These are phyloP conservation scores for Drosera spatulata DNA, from an alignment of 179 eudicot genomes.

Conservation along the genomic window DNA sequence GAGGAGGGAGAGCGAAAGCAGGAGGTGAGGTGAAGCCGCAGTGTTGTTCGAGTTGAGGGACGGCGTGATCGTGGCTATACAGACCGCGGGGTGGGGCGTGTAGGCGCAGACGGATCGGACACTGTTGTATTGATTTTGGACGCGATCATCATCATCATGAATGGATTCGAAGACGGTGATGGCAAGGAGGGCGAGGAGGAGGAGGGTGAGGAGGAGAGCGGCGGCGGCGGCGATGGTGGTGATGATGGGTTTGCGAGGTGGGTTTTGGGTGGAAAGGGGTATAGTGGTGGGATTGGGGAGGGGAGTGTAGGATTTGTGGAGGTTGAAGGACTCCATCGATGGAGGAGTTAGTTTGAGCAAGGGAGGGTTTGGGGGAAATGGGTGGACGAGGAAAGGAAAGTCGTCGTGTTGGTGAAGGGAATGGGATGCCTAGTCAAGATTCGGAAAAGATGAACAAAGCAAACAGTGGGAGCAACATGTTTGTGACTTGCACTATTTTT, in stretches of 20 bases:
- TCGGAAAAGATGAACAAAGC: no score
- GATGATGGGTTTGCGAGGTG: constrained; percentile 36
- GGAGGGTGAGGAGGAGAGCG: constrained; percentile 22
- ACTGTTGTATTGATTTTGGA: constrained; percentile 16
- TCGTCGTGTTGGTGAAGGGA: no score
- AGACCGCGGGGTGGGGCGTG: constrained; percentile 39
- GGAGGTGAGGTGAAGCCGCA: constrained; percentile 16
- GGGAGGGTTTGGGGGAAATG: no score
- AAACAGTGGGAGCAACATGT: no score
- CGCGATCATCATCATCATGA: constrained; percentile 4
- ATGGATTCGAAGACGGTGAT: constrained; percentile 7
- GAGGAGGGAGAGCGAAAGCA: constrained; percentile 30
- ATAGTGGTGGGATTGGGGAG: constrained; percentile 28
- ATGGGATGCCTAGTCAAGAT: no score
- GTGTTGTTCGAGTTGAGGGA: constrained; percentile 10
- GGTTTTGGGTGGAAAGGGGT: neutral
- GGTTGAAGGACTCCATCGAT: constrained; percentile 57
- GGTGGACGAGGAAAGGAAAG: no score
- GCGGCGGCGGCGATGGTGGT: constrained; percentile 23
- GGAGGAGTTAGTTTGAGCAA: no score
- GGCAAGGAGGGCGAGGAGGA: constrained; percentile 27
- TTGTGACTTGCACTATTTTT: no score
- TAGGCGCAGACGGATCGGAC: constrained; percentile 42
- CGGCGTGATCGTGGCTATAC: constrained; percentile 18
- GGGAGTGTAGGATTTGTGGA: constrained; percentile 54